phyloP scores from a whole-genome alignment of 768 basidiomycete genomes.

The Collybiopsis confluens region DNA sequence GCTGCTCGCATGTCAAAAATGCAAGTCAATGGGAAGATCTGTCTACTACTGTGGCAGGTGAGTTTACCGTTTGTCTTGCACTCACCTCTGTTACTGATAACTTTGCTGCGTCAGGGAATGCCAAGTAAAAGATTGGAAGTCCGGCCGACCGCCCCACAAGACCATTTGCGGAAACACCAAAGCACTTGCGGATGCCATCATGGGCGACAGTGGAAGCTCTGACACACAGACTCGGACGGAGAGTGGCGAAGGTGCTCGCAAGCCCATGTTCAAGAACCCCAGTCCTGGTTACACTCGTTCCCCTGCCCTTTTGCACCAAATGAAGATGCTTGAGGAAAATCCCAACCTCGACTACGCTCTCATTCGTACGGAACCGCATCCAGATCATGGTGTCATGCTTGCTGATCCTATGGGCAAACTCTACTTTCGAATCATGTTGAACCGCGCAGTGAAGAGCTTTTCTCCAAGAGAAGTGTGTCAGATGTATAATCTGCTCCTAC shows the following conservation, averaged over 20 bases:
- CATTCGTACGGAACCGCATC: constrained; percentile 9
- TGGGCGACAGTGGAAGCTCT: not conserved
- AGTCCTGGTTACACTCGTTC: constrained; percentile 14
- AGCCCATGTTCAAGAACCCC: constrained; percentile 1
- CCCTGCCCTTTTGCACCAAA: constrained; percentile 16
- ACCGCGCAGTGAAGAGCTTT: constrained; percentile 8
- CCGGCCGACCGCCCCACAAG: constrained; percentile 14
- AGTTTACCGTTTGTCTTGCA: not conserved
- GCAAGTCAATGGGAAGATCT: constrained; percentile 4
- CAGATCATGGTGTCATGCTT: constrained; percentile 13
- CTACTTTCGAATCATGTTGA: constrained; percentile 13
- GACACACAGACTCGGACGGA: not conserved
- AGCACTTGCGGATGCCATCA: constrained; percentile 10
- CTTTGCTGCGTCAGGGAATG: constrained; percentile 9
- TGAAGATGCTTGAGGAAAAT: constrained; percentile 14
- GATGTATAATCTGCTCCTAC: constrained; percentile 14
- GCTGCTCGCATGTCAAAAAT: constrained; percentile 8
- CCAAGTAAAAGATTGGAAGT: constrained; percentile 15
- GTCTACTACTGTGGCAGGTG: constrained; percentile 15
- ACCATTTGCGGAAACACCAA: constrained; percentile 14
- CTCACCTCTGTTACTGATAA: not conserved
- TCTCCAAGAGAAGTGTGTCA: constrained; percentile 10
- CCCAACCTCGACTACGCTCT: constrained; percentile 13
- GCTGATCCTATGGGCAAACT: constrained; percentile 9
- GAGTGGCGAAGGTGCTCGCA: not conserved